Base-by-base conservation (phyloP, 2,329 filamentous ascomycete genomes). In the Sclerotiophoma versabilis region DNA sequence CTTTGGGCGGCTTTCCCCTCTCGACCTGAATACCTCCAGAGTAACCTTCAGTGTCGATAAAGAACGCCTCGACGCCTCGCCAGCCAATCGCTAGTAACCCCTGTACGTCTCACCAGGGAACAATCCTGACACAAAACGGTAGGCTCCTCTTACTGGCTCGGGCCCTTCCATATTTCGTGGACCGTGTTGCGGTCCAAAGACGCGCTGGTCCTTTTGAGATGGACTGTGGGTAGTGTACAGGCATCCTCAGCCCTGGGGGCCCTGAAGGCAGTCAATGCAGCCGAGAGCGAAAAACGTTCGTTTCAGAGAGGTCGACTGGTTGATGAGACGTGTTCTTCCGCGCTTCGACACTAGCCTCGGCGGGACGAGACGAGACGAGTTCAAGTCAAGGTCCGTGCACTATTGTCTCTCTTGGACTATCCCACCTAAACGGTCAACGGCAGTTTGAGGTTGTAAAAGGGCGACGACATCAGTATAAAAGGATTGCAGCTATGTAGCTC, bases 61-160 rank as follows among this genome's bases (percentile, higher is more conserved):
- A 37, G 48, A 45, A 49, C 51, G 51, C 51, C 45, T 54, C 48
- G 33, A 51, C 33, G 26, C 39, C 48, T 43, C 44, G 39, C 41
- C 41, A 55, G 46, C 52, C 52, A 55, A 50, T 56, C 53, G 53
- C 53, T 56, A 56, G 37, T 26, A 34, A 47, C 37, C 53, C 53
- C 53, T 56, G 53, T 26, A 44, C 29, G 53, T 56, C 53, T 56
- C 42, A 56, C 53, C 53, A 56, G 42, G 46, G 46, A 56, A 43
- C 50, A 43, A 56, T 46, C 53, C 53, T 56, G 53, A 56, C 53
- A 51, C 53, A 45, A 50, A 56, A 56, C 53, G 47, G 46, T 47
- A 47, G 53, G 42, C 29, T 50, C 41, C 42, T 50, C 32, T 41
- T 47, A 51, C 46, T 56, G 52, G 53, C 53, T 51, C 53, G 47